Evolutionary conservation across 2,329 filamentous ascomycete genomes (phyloP), one percentile per base, ranked within the genome.

Genomic region (Penicillium sp.): DNA sequence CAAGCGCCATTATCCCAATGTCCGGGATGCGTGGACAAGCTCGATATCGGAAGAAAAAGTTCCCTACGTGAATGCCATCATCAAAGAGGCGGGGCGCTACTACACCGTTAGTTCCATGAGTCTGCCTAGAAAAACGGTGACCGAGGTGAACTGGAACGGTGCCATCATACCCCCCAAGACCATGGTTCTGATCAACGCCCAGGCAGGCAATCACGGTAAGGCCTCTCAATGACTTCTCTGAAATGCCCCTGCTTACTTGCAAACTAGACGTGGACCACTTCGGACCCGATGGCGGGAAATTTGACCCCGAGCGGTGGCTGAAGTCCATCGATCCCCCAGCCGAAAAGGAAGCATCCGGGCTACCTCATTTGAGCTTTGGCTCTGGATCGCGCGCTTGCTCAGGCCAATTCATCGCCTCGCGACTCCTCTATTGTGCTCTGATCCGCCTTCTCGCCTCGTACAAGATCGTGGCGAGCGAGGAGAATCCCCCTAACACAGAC

Each of bases 41-140:
- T 85, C 81, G 41, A 73, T 84, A 1, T 60, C 75, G 4, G 84
- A 87, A 56, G 84, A 87, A 55, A 85, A 82, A 51, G 71, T 86
- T 0, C 79, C 81, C 0, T 90, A 87, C 58, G 69, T 89, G 39
- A 84, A 83, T 0, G 84, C 84, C 0, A 71, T 90, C 2, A 80
- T 85, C 47, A 87, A 87, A 53, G 86, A 90, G 59, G 80, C 82
- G 0, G 72, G 87, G 0, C 76, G 86, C 7, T 89, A 78, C 70
- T 89, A 83, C 72, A 83, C 80, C 2, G 84, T 88, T 23, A 83
- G 86, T 45, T 80, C 84, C 2, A 81, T 90, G 56, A 85, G 78
- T 46, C 70, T 89, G 0, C 85, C 85, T 0, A 71, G 85, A 5
- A 78, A 78, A 11, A 82, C 73, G 27, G 81, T 84, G 49, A 81